phyloP scores from a whole-genome alignment of 2,329 filamentous ascomycete species.

The Colletotrichum chlorophyti region DNA sequence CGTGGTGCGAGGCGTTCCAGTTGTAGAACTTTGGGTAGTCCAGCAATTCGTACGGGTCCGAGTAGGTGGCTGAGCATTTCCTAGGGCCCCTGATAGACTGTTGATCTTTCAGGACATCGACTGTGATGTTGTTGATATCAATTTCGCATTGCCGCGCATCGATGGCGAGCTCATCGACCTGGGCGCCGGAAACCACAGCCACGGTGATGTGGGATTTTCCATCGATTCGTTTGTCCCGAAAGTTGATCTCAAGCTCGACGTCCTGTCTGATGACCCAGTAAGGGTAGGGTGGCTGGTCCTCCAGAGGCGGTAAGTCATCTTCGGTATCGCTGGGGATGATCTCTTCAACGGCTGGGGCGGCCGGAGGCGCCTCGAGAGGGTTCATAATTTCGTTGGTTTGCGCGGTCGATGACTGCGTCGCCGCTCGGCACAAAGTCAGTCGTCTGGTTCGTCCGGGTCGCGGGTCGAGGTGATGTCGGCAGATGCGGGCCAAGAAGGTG shows the following conservation, averaged over 20 bases:
- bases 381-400: slow-evolving; percentile 23
- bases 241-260: slow-evolving; percentile 89
- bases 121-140: slow-evolving; percentile 58
- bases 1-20: slow-evolving; percentile 76
- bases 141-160: slow-evolving; percentile 70
- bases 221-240: slow-evolving; percentile 74
- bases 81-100: slow-evolving; percentile 31
- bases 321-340: slow-evolving; percentile 31
- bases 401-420: slow-evolving; percentile 13
- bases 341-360: slow-evolving; percentile 20
- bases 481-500: slow-evolving; percentile 11
- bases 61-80: slow-evolving; percentile 52
- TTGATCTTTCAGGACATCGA: slow-evolving; percentile 47
- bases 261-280: slow-evolving; percentile 79
- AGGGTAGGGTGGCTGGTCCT: slow-evolving; percentile 45
- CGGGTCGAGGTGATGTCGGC: slow-evolving; percentile 2
- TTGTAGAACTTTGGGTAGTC: slow-evolving; percentile 66
- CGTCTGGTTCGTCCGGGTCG: neutral
- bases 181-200: slow-evolving; percentile 61
- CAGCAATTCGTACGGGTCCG: slow-evolving; percentile 73
- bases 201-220: slow-evolving; percentile 86
- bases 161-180: slow-evolving; percentile 63
- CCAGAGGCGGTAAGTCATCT: slow-evolving; percentile 40
- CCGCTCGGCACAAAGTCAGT: slow-evolving; percentile 1
- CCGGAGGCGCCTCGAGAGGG: slow-evolving; percentile 20